Conservation (phyloP, 148 eudicot species). For the Amaranthus cruentus region DNA sequence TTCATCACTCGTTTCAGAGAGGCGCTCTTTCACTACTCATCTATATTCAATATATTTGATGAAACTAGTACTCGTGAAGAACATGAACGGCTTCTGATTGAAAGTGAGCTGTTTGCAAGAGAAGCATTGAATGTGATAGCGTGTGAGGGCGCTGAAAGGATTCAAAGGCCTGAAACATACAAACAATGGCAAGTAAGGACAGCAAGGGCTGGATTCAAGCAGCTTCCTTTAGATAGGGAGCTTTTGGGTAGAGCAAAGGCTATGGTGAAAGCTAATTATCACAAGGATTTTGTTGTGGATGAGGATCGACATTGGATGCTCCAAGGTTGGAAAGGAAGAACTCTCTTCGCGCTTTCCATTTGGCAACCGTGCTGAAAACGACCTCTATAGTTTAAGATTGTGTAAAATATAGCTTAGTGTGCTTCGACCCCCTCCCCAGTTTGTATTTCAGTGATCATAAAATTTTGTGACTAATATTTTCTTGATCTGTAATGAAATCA, state of each 20-base stretch:
- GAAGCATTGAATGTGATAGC: constrained; percentile 25
- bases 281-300: constrained; percentile 23
- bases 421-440: too few relatives aligned
- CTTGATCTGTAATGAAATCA: too few relatives aligned
- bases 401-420: too few relatives aligned
- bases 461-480: too few relatives aligned
- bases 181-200: constrained; percentile 29
- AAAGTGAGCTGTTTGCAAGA: constrained; percentile 18
- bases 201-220: constrained; percentile 19
- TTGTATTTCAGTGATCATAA: too few relatives aligned
- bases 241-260: constrained; percentile 14
- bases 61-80: constrained; percentile 24
- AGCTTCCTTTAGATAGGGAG: constrained; percentile 17
- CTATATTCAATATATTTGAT: constrained; percentile 25
- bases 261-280: constrained; percentile 25
- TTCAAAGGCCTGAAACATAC: constrained; percentile 28
- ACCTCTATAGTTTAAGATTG: too few relatives aligned
- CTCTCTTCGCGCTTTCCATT: constrained; percentile 14
- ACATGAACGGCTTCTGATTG: constrained; percentile 23
- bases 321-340: constrained; percentile 27
- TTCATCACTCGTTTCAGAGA: constrained; percentile 28
- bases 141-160: constrained; percentile 29
- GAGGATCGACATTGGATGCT: constrained; percentile 22
- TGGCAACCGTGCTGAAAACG: constrained; percentile 8
- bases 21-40: constrained; percentile 28